These are phyloP conservation scores for Macadamia tetraphylla DNA, from an alignment of 164 flowering plant species.

Conservation along the genomic window DNA sequence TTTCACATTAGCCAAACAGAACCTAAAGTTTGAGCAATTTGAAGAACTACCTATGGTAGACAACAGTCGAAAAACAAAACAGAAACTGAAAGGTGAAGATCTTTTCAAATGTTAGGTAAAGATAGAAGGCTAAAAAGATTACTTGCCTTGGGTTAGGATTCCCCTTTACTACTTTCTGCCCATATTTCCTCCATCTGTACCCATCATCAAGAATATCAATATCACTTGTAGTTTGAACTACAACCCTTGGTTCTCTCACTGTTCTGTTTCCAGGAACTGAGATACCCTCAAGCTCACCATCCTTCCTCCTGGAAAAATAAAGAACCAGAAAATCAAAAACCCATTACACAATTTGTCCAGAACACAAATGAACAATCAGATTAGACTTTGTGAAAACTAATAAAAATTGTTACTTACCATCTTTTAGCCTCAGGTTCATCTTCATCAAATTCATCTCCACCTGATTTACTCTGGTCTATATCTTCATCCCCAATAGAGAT, in stretches of 20 bases:
- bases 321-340: neutral
- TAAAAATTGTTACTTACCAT: conserved; percentile 35
- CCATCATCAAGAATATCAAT: conserved; percentile 79
- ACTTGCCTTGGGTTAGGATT: conserved; percentile 64
- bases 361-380: neutral
- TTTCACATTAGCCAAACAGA: too few species aligned
- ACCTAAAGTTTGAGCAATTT: too few species aligned
- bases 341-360: neutral
- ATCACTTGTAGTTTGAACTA: conserved; percentile 71
- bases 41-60: too few species aligned
- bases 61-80: too few species aligned
- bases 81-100: neutral
- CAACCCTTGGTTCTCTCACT: conserved; percentile 72
- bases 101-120: neutral
- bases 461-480: conserved; percentile 48
- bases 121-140: neutral
- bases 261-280: conserved; percentile 50
- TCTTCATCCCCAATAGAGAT: conserved; percentile 69
- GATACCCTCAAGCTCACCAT: conserved; percentile 46
- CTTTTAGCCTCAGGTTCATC: conserved; percentile 74
- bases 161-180: conserved; percentile 71
- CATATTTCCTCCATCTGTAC: conserved; percentile 69
- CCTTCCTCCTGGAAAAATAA: conserved; percentile 39
- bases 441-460: conserved; percentile 54
- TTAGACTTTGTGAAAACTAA: neutral